phyloP scores from a whole-genome alignment of 2,329 filamentous ascomycete species.

The Paraconiothyrium brasiliense region DNA sequence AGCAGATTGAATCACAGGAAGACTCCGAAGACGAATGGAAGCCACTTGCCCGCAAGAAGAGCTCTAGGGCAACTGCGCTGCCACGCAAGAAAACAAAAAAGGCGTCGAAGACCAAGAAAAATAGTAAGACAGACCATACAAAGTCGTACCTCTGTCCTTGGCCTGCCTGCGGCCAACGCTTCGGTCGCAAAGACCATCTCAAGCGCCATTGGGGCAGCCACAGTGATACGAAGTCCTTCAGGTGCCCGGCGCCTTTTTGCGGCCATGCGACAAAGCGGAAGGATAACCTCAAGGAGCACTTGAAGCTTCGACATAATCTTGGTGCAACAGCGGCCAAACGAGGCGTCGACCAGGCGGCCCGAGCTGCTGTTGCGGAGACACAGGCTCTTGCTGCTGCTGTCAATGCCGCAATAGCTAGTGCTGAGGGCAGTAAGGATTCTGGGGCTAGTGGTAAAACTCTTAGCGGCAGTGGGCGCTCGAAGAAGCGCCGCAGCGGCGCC shows the following conservation, averaged over 20 bases:
- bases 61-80: background rate
- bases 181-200: conserved; percentile 1
- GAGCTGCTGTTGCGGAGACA: background rate
- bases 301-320: background rate
- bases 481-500: background rate
- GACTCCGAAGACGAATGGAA: background rate
- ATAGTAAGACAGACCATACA: background rate
- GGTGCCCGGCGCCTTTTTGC: background rate
- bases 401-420: background rate
- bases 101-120: background rate
- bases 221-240: background rate
- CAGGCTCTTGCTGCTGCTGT: background rate
- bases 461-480: background rate
- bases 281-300: background rate
- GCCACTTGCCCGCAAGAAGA: background rate
- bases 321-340: background rate
- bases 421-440: background rate
- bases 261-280: background rate
- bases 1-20: background rate
- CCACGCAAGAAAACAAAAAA: background rate
- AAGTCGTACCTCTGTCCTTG: background rate
- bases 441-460: background rate
- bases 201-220: background rate
- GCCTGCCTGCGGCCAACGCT: background rate
- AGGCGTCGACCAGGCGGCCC: background rate